A percentile compares a stretch with the other conserved stretches of the same genome.
Evolutionary conservation across 371 early-diverging fungal genomes (phyloP).

Genomic region (Mortierella polycephala): DNA sequence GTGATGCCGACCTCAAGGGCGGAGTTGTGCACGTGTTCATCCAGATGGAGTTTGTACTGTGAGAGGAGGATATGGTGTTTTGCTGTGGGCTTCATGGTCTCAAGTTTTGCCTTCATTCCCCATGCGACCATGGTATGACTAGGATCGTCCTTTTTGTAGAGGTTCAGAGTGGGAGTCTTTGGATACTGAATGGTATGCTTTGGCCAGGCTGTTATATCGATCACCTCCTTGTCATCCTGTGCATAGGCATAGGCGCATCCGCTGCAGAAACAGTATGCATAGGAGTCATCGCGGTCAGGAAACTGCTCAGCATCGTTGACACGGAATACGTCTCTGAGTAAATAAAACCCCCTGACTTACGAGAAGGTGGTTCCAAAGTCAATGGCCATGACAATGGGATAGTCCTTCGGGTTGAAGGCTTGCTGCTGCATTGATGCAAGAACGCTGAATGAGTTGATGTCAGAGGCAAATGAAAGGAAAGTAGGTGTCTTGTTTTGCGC

Average conservation of each 20-base stretch:
- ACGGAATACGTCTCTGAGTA: neutral
- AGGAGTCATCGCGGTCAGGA: neutral
- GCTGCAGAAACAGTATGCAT: slow-evolving; percentile 5
- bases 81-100: slow-evolving; percentile 59
- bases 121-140: slow-evolving; percentile 55
- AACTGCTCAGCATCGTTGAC: neutral
- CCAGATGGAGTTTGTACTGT: slow-evolving; percentile 66
- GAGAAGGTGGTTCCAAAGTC: slow-evolving; percentile 72
- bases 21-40: slow-evolving; percentile 58
- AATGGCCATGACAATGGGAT: slow-evolving; percentile 55
- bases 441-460: neutral
- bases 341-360: slow-evolving; percentile 8
- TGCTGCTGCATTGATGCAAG: slow-evolving; percentile 38
- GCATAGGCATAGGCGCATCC: slow-evolving; percentile 71
- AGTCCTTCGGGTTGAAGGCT: slow-evolving; percentile 44
- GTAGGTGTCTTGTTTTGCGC: no score
- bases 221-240: slow-evolving; percentile 62
- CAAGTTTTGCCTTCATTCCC: slow-evolving; percentile 67
- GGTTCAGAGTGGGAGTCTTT: slow-evolving; percentile 61
- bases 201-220: slow-evolving; percentile 69
- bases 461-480: neutral
- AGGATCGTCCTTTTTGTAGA: slow-evolving; percentile 56
- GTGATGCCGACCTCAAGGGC: slow-evolving; percentile 59
- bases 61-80: slow-evolving; percentile 57
- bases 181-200: slow-evolving; percentile 63